Evolutionary conservation across 202 grass and related monocot genomes (phyloP), one percentile per base, ranked within the genome.

Genomic region (Carex arenaria): DNA sequence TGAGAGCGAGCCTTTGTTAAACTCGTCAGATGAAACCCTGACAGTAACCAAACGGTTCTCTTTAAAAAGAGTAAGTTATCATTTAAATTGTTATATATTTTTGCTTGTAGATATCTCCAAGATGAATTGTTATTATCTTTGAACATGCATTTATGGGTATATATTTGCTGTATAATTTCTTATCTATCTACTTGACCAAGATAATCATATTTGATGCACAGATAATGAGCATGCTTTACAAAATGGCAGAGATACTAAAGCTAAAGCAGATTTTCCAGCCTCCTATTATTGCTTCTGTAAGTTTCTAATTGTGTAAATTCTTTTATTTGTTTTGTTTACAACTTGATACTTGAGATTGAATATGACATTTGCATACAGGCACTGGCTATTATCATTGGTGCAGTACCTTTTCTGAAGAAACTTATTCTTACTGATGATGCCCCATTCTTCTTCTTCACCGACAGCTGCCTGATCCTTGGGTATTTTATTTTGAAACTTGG

Each of bases 401-500:
- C 91, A 40, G 83, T 94, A 34, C 95, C 95, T 67, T 83, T 98
- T 78, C 85, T 98, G 64, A 98, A 98, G 90, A 89, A 89, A 72
- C 88, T 98, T 60, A 36, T 98, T 64, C 88, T 98, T 67, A 94
- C 92, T 8, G 90, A 95, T 87, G 92, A 98, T 64, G 95, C 95
- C 3, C 93, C 93, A 62, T 83, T 96, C 13, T 99, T 94, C 88
- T 94, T 96, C 81, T 88, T 95, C 65, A 94, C 93, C 15, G 96
- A 94, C 68, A 95, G 96, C 86, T 95, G 96, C 31, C 92, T 98
- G 76, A 98, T 98, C 87, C 95, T 98, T 86, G 92, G 95, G 95
- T 98, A 94, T 69, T 79, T 69, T 74, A 85, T 45, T 87, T 40
- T 22, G 30, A 73, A 56, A 45, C 67, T 64, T 40, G 34, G 17